These are phyloP conservation scores for Aureobasidium leucospermi DNA, from an alignment of 2,329 filamentous ascomycete species.

Conservation along the genomic window DNA sequence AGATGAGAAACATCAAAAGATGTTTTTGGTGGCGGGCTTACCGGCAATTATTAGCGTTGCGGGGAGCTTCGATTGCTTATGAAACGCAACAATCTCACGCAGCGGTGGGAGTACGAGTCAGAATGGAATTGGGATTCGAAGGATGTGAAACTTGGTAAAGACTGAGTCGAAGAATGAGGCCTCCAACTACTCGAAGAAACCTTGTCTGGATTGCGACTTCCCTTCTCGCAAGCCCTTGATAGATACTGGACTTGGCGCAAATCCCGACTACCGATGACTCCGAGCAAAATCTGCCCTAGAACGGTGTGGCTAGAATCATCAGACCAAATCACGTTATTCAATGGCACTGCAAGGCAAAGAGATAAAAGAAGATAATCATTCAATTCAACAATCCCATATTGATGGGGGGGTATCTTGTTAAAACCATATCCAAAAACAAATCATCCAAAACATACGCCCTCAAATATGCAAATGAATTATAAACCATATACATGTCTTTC, in stretches of 20 bases:
- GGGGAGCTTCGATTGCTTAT: background rate
- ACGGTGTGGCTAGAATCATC: background rate
- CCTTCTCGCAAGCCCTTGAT: background rate
- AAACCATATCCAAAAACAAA: background rate
- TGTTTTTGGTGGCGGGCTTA: slow-evolving; percentile 1
- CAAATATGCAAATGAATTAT: slow-evolving; percentile 3
- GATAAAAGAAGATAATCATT: background rate
- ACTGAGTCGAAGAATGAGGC: background rate
- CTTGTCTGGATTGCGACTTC: background rate
- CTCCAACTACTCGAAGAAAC: background rate
- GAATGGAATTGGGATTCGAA: background rate
- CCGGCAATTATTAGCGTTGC: background rate
- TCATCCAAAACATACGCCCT: background rate
- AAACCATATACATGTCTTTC: background rate
- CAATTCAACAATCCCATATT: background rate
- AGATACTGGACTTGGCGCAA: background rate
- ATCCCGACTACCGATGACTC: too few species aligned
- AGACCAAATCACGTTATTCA: background rate
- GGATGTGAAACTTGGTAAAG: background rate
- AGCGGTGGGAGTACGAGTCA: background rate
- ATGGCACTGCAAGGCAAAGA: background rate
- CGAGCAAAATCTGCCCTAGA: background rate
- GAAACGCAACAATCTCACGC: slow-evolving; percentile 3
- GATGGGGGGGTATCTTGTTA: background rate
- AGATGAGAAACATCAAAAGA: background rate